A percentile compares a stretch with the other conserved stretches of the same genome.
Evolutionary conservation across 805 yeast species (phyloP).

Genomic region (Kluyveromyces wickerhamii): DNA sequence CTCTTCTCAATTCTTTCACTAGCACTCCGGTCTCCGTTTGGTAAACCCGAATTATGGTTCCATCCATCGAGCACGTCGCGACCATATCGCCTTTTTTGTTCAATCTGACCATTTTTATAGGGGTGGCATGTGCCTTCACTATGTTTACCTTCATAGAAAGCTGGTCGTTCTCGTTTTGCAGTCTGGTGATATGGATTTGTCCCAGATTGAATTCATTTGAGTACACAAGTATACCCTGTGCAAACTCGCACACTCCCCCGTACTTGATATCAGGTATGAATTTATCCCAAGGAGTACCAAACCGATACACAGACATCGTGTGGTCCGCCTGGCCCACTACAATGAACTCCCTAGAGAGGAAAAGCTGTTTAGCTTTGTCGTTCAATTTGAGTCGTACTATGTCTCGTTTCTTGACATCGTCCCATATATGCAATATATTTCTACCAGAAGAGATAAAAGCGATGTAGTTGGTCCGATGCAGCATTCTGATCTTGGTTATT

Average conservation of each 20-base stretch:
- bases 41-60: conserved; percentile 83
- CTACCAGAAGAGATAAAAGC: conserved; percentile 88
- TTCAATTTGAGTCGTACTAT: conserved; percentile 68
- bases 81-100: conserved; percentile 70
- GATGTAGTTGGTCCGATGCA: conserved; percentile 82
- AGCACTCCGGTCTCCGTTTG: conserved; percentile 52
- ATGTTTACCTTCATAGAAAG: conserved; percentile 23
- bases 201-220: conserved; percentile 22
- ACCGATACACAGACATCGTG: conserved; percentile 68
- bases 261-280: conserved; percentile 14
- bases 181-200: conserved; percentile 25
- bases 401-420: conserved; percentile 71
- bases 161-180: conserved; percentile 15
- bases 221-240: conserved; percentile 19
- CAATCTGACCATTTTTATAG: conserved; percentile 57
- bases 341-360: conserved; percentile 66
- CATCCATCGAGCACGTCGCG: conserved; percentile 86
- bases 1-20: conserved; percentile 81
- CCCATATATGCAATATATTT: conserved; percentile 84
- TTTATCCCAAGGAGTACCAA: conserved; percentile 58
- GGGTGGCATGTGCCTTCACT: conserved; percentile 79
- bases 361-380: conserved; percentile 66
- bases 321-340: conserved; percentile 56
- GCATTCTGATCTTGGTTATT: conserved; percentile 44
- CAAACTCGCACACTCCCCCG: conserved; percentile 21